These are phyloP conservation scores for Huntiella omanensis DNA, from an alignment of 2,329 filamentous ascomycete species.

Conservation along the genomic window DNA sequence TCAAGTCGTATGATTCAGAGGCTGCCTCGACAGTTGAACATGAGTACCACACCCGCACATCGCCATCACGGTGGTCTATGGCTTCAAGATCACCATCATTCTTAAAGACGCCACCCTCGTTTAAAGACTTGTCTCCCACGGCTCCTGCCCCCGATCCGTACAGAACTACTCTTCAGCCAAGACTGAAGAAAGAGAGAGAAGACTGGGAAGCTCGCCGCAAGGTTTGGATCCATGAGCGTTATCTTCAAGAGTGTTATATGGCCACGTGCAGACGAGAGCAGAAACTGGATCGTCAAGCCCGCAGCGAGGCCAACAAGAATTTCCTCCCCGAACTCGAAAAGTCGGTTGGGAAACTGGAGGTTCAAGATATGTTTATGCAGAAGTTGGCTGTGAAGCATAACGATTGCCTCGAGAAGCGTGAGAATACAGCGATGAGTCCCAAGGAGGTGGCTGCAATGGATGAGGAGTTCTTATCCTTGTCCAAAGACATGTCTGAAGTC, in stretches of 20 bases:
- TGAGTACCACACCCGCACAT: slow-evolving; percentile 8
- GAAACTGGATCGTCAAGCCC: background rate
- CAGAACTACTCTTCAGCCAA: too few species aligned
- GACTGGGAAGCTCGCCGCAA: background rate
- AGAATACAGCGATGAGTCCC: background rate
- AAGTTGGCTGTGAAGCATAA: slow-evolving; percentile 7
- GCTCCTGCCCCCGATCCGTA: too few species aligned
- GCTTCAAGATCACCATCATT: slow-evolving; percentile 5
- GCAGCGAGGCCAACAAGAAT: slow-evolving; percentile 3
- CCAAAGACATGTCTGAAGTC: too few species aligned
- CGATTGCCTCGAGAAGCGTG: background rate
- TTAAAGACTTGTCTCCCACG: too few species aligned
- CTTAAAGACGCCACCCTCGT: background rate
- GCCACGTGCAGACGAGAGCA: slow-evolving; percentile 3
- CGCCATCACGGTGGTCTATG: slow-evolving; percentile 7
- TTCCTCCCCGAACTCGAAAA: slow-evolving; percentile 4
- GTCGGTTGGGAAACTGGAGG: slow-evolving; percentile 3
- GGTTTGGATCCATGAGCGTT: slow-evolving; percentile 8
- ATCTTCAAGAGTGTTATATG: slow-evolving; percentile 9
- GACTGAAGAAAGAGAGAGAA: too few species aligned
- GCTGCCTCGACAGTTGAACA: slow-evolving; percentile 1
- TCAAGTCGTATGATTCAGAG: slow-evolving; percentile 9
- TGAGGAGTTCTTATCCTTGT: background rate
- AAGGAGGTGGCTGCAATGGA: background rate
- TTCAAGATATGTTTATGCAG: slow-evolving; percentile 9